Conservation (phyloP, 805 yeast species). For the Starmerella riodocensis region DNA sequence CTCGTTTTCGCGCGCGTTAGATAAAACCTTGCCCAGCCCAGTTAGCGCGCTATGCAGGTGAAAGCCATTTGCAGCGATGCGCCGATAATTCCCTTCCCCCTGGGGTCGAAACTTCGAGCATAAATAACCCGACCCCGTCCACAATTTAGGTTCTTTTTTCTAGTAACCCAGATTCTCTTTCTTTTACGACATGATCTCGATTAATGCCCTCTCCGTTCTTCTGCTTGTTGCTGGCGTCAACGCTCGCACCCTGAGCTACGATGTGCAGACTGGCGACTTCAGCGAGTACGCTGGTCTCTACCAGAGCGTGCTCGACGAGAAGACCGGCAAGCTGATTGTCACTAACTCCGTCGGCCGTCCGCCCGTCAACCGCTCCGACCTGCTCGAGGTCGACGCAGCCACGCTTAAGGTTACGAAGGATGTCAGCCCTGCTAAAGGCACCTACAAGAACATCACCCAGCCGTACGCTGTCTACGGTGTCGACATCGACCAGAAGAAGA, state of each 20-base stretch:
- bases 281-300: constrained; percentile 11
- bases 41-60: too few species aligned
- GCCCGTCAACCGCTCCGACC: constrained; percentile 9
- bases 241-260: constrained; percentile 2
- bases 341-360: constrained; percentile 12
- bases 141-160: too few species aligned
- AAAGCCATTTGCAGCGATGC: too few species aligned
- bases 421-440: not conserved
- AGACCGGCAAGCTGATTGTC: constrained; percentile 6
- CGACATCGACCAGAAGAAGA: constrained; percentile 4
- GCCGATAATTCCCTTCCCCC: too few species aligned
- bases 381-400: constrained; percentile 10
- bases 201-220: not conserved
- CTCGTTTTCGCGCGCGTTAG: too few species aligned
- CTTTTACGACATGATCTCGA: constrained; percentile 3
- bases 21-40: too few species aligned
- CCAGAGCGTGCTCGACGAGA: constrained; percentile 6
- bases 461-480: constrained; percentile 12
- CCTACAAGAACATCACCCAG: not conserved
- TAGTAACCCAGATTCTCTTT: too few species aligned
- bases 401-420: constrained; percentile 3
- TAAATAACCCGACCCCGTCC: too few species aligned
- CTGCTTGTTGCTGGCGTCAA: not conserved
- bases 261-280: not conserved
- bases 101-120: too few species aligned